Base-by-base conservation (phyloP, 352 stramenopile genomes). In the Paralagenidium karlingii region DNA sequence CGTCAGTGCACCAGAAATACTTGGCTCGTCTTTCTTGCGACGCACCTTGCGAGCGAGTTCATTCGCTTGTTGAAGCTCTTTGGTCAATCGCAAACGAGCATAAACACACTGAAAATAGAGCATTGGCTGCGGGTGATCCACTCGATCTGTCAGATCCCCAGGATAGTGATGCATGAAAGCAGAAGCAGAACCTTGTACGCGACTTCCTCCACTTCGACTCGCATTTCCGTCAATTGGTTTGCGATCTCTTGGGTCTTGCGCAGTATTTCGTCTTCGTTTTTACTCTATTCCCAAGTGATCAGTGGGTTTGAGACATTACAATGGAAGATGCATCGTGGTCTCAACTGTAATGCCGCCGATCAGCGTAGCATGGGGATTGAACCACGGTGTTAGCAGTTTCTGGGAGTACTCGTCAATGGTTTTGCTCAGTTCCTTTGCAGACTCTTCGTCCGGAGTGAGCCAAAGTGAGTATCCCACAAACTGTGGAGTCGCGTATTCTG, bases 101-200 rank as follows among this genome's bases (percentile, higher is more conserved):
- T 81, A 81, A 16, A 84, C 69, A 33, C 69, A 84, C 49, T 81
- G 67, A 39, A 78, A 83, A 47, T 71, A 83, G 15, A 81, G 47
- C 20, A 58, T 42, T 3, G 69, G 51, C 64, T 74, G 43, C 24
- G 15, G 28, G 24, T 40, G 19, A 8, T 6, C 20, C 15, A 8
- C 26, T 27, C 25, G 22, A 34, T 8, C 11, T 24, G 13, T 26
- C 58, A 9, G 11, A 16, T 10, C 18, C 30, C 5, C 19, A 24
- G 5, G 22, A 12, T 12, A 31, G 37, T n/a, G 34, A 9, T 20
- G 26, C 7, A 12, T 24, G 18, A 4, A 12, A 19, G 28, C 37
- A 9, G 21, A n/a, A 7, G n/a, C n/a, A 28, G 5, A 22, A 67
- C 68, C 60, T 83, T 83, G 22, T 57, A 77, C 13, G 66, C 43